These are phyloP conservation scores for Carex scoparia DNA, from an alignment of 176 grass and related monocot species.

Conservation along the genomic window DNA sequence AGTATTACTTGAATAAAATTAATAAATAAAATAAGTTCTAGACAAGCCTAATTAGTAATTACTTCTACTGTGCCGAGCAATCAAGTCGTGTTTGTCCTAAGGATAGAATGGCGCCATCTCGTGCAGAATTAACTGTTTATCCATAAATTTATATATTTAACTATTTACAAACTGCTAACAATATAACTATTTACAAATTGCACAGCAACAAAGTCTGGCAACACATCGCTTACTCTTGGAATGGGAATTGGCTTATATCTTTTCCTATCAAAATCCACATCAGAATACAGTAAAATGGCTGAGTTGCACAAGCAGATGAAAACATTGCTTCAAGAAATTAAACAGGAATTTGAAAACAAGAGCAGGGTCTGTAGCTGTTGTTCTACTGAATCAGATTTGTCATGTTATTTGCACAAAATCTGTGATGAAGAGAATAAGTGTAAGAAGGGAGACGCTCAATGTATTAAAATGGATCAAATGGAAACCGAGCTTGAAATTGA, in stretches of 20 bases:
- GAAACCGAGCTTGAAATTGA: slow-evolving; percentile 19
- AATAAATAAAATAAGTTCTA: no score
- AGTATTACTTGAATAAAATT: no score
- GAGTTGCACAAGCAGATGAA: slow-evolving; percentile 20
- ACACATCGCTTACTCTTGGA: slow-evolving; percentile 6
- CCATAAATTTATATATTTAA: no score
- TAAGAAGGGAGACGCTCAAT: not conserved
- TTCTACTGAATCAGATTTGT: slow-evolving; percentile 17
- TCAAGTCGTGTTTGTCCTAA: no score
- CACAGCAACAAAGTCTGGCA: slow-evolving; percentile 7
- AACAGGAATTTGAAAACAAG: slow-evolving; percentile 19
- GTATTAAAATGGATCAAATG: slow-evolving; percentile 6
- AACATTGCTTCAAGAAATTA: slow-evolving; percentile 22
- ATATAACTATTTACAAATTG: not conserved
- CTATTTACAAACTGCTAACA: not conserved
- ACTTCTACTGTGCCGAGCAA: no score
- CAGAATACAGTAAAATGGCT: slow-evolving; percentile 12
- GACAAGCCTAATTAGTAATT: no score
- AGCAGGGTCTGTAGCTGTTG: not conserved
- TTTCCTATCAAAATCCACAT: slow-evolving; percentile 17
- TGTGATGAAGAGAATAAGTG: not conserved
- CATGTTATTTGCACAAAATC: slow-evolving; percentile 1
- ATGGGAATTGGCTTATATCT: slow-evolving; percentile 21
- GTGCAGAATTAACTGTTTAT: no score
- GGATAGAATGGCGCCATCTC: no score